A percentile compares a stretch with the other conserved stretches of the same genome.
Conservation (phyloP, 2,329 filamentous ascomycete species). For the Pseudogymnoascus verrucosus region DNA sequence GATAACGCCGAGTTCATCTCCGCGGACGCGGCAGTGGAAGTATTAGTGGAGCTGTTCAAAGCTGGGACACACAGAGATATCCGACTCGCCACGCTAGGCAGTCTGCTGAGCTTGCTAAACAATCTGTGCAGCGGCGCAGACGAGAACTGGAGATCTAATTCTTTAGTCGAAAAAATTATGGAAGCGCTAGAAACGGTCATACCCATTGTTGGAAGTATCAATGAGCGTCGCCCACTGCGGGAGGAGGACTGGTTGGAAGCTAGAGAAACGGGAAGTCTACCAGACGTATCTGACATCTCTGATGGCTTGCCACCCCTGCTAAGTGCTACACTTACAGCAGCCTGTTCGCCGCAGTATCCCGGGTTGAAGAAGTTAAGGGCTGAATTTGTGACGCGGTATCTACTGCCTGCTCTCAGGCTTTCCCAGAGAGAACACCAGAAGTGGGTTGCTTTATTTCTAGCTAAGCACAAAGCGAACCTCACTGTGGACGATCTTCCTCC, state of each 20-base stretch:
- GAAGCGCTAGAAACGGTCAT: constrained; percentile 24
- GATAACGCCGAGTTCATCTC: constrained; percentile 28
- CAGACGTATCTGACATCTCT: constrained; percentile 19
- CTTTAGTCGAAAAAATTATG: constrained; percentile 18
- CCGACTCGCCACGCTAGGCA: constrained; percentile 27
- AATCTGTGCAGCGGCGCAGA: constrained; percentile 14
- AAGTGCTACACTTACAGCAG: constrained; percentile 9
- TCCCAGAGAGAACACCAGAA: constrained; percentile 12
- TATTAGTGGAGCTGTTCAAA: constrained; percentile 26
- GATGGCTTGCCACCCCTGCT: constrained; percentile 11
- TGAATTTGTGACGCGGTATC: constrained; percentile 10
- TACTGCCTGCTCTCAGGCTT: constrained; percentile 5
- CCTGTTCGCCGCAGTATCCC: not conserved
- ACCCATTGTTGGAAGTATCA: constrained; percentile 28
- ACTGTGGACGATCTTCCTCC: constrained; percentile 11
- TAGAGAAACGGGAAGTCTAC: constrained; percentile 17
- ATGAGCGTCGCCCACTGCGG: constrained; percentile 27
- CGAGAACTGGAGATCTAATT: constrained; percentile 12
- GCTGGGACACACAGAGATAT: constrained; percentile 32
- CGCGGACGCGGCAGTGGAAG: constrained; percentile 19
- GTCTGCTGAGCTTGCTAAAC: constrained; percentile 26
- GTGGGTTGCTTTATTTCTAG: constrained; percentile 12
- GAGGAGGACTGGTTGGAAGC: constrained; percentile 28
- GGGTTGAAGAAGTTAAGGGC: constrained; percentile 9
- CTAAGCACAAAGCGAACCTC: constrained; percentile 10